These are phyloP conservation scores for Wickerhamiella sorbophila DNA, from an alignment of 805 yeast species.

Conservation along the genomic window DNA sequence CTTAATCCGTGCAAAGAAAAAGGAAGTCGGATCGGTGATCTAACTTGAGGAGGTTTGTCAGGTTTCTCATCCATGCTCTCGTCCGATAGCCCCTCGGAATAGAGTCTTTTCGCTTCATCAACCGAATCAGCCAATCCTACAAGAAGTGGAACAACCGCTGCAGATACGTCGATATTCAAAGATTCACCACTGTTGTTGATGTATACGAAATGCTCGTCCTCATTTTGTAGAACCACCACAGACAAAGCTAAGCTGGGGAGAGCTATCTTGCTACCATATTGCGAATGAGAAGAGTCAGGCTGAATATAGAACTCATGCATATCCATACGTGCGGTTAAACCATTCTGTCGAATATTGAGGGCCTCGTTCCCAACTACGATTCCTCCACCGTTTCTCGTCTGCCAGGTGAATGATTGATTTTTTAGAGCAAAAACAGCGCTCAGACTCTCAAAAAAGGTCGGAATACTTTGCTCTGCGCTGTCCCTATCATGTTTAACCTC, in stretches of 20 bases:
- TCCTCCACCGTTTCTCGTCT: slow-evolving; percentile 18
- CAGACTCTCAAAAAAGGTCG: not conserved
- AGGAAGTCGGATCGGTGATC: not conserved
- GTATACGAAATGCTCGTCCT: slow-evolving; percentile 9
- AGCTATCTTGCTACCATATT: slow-evolving; percentile 13
- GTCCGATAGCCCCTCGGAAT: not conserved
- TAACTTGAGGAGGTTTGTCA: not conserved
- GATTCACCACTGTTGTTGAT: slow-evolving; percentile 19
- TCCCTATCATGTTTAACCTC: not conserved
- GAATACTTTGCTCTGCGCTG: too few relatives aligned
- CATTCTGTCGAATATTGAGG: slow-evolving; percentile 50
- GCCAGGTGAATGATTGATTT: slow-evolving; percentile 66
- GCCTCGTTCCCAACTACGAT: slow-evolving; percentile 65
- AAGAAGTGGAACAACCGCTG: slow-evolving; percentile 30
- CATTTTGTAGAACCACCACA: slow-evolving; percentile 7
- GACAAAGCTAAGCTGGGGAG: slow-evolving; percentile 20
- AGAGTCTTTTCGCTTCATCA: slow-evolving; percentile 11
- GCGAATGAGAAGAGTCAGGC: slow-evolving; percentile 34
- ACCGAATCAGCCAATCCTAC: slow-evolving; percentile 36
- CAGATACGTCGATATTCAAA: slow-evolving; percentile 16
- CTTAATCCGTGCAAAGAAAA: not conserved
- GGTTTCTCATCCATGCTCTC: not conserved
- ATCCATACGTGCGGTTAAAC: slow-evolving; percentile 50
- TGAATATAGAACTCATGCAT: slow-evolving; percentile 48
- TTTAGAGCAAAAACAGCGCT: slow-evolving; percentile 18